These are phyloP conservation scores for Penicillium sp. DNA, from an alignment of 2,329 filamentous ascomycete species.

Conservation along the genomic window DNA sequence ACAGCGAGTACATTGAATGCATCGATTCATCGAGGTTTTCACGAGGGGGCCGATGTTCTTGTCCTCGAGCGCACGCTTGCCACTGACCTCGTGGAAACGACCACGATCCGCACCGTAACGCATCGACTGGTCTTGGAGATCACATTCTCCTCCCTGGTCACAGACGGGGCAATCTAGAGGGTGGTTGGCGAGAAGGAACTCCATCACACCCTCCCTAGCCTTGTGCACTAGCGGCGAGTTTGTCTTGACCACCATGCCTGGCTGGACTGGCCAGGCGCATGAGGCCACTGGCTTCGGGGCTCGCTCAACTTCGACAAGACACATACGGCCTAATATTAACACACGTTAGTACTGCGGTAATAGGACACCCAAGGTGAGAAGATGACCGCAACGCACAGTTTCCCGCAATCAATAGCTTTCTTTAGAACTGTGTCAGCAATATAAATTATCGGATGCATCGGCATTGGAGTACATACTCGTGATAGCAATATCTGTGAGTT, in stretches of 20 bases:
- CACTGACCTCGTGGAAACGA: slow-evolving; percentile 90
- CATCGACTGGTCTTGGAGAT: slow-evolving; percentile 99
- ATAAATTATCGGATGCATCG: not conserved
- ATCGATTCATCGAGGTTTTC: slow-evolving; percentile 99
- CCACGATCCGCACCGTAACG: slow-evolving; percentile 94
- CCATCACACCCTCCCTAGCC: slow-evolving; percentile 97
- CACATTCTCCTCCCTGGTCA: slow-evolving; percentile 98
- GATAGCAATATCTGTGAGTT: slow-evolving; percentile 83
- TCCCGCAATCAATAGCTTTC: slow-evolving; percentile 97
- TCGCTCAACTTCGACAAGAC: slow-evolving; percentile 94
- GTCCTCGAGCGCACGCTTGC: slow-evolving; percentile 97
- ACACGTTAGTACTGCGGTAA: not conserved
- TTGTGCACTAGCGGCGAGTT: slow-evolving; percentile 96
- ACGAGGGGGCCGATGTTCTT: slow-evolving; percentile 98
- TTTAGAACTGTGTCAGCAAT: slow-evolving; percentile 41
- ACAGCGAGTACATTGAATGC: slow-evolving; percentile 98
- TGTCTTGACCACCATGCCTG: slow-evolving; percentile 99
- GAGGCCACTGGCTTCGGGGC: slow-evolving; percentile 97
- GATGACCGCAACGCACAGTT: slow-evolving; percentile 64
- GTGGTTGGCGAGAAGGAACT: slow-evolving; percentile 95
- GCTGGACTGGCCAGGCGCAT: slow-evolving; percentile 97
- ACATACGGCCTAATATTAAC: slow-evolving; percentile 70
- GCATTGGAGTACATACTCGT: slow-evolving; percentile 66
- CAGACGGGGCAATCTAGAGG: slow-evolving; percentile 96
- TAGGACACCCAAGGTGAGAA: not conserved